Percentiles rank a stretch among this genome's conserved stretches.
Evolutionary conservation across 176 grass and related monocot genomes (phyloP).

Genomic region (Ensete ventricosum): DNA sequence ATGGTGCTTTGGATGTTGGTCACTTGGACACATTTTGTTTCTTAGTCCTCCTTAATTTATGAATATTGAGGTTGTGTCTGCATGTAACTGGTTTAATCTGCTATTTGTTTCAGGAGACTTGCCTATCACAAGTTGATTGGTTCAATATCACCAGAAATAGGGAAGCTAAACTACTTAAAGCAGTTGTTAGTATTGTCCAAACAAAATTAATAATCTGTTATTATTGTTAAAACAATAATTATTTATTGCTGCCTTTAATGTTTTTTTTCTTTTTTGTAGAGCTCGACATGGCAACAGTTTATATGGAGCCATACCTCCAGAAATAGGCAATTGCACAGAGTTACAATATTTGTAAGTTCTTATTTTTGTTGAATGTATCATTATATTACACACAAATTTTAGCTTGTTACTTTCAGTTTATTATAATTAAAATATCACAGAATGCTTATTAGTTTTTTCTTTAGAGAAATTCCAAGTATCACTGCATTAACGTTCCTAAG

Average conservation of each 20-base stretch:
- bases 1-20: neutral
- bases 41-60: neutral
- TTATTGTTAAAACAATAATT: neutral
- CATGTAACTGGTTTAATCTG: neutral
- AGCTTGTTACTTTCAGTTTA: conserved; percentile 3
- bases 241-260: neutral
- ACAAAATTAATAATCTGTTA: conserved; percentile 2
- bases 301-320: conserved; percentile 80
- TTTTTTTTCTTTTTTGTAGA: conserved; percentile 20
- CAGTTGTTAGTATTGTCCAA: conserved; percentile 46
- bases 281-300: conserved; percentile 89
- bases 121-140: conserved; percentile 75
- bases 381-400: conserved; percentile 5
- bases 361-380: neutral
- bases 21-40: neutral
- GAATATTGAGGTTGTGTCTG: neutral
- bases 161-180: conserved; percentile 67
- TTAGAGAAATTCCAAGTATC: neutral
- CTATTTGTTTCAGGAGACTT: conserved; percentile 55
- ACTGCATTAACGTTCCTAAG: neutral
- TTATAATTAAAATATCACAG: neutral
- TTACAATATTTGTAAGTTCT: conserved; percentile 74
- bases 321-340: conserved; percentile 78
- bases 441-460: neutral
- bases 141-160: conserved; percentile 91